Conservation (phyloP, 1,284 basidiomycete species). For the Pyrrhoderma noxium region DNA sequence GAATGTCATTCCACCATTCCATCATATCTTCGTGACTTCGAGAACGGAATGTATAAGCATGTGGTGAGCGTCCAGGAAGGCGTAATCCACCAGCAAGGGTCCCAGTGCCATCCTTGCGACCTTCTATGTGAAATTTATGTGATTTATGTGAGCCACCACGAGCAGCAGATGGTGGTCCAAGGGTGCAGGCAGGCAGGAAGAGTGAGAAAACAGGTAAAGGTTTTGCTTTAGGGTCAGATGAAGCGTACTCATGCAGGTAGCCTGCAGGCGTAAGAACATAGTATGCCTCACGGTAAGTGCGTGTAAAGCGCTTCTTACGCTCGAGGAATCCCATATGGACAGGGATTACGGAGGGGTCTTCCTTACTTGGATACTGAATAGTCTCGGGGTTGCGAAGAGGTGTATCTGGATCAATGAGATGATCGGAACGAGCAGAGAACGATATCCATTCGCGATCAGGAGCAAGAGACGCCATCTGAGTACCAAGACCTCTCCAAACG, state of each 20-base stretch:
- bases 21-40: constrained; percentile 95
- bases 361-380: constrained; percentile 89
- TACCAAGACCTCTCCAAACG: constrained; percentile 71
- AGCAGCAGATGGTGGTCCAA: constrained; percentile 82
- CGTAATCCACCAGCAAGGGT: constrained; percentile 38
- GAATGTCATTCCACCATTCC: constrained; percentile 99
- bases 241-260: constrained; percentile 88
- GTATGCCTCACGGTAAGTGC: constrained; percentile 83
- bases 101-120: constrained; percentile 76
- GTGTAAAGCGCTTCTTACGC: constrained; percentile 96
- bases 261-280: constrained; percentile 94
- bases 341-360: constrained; percentile 83
- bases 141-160: constrained; percentile 45
- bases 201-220: constrained; percentile 78
- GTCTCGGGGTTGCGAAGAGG: constrained; percentile 76
- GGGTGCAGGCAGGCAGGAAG: constrained; percentile 93
- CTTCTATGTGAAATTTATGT: constrained; percentile 98
- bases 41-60: constrained; percentile 89
- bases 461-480: constrained; percentile 77
- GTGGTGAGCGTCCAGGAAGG: constrained; percentile 37
- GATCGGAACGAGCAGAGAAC: constrained; percentile 90
- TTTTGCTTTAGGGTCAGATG: constrained; percentile 67
- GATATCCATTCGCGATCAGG: constrained; percentile 97
- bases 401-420: constrained; percentile 95
- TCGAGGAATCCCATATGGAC: constrained; percentile 91